Base-by-base conservation (phyloP, 371 early-diverging fungal species). In the Circinella umbellata region DNA sequence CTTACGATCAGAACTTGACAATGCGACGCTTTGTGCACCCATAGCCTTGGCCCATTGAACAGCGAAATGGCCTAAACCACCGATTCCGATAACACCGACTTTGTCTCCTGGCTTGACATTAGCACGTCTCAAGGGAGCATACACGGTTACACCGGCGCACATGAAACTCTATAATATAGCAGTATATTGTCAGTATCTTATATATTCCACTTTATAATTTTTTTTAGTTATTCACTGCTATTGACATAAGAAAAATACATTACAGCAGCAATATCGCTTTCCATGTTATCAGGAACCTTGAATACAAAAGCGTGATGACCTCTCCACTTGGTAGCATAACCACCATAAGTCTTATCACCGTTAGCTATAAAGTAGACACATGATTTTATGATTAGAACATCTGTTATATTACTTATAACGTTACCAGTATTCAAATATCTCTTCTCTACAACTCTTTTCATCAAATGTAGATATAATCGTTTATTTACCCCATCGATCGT, bases 21-120 rank as follows among this genome's bases (percentile, higher is more conserved):
- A 63, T 8, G 71, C 80, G 46, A 78, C 61, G 0, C 93, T 91
- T 34, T 90, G 80, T 20, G 91, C 89, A 55, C 94, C 93, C 73
- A 86, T 76, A 9, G 81, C 84, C 61, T 81, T 78, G 27, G 86
- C 88, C 77, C 80, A 90, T 67, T 88, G 85, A 5, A 77, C 69
- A 13, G 63, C 69, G 46, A 63, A 69, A 55, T 69, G 69, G 35
- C 69, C 69, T 46, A 69, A 34, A 42, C 69, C 69, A 68, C 74
- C 74, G 69, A 91, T 89, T 27, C 92, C 93, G 51, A 89, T 76
- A n/a, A 91, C 81, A 66, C 91, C 92, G 64, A 91, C 90, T 14
- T 66, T 75, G 71, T 80, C 80, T 38, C 85, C 86, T 4, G 80
- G 72, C 53, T 80, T 79, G 69, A 83, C 74, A 59, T 70, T 68